These are phyloP conservation scores for Fusarium haematococcum DNA, from an alignment of 2,329 filamentous ascomycete genomes.

Conservation along the genomic window DNA sequence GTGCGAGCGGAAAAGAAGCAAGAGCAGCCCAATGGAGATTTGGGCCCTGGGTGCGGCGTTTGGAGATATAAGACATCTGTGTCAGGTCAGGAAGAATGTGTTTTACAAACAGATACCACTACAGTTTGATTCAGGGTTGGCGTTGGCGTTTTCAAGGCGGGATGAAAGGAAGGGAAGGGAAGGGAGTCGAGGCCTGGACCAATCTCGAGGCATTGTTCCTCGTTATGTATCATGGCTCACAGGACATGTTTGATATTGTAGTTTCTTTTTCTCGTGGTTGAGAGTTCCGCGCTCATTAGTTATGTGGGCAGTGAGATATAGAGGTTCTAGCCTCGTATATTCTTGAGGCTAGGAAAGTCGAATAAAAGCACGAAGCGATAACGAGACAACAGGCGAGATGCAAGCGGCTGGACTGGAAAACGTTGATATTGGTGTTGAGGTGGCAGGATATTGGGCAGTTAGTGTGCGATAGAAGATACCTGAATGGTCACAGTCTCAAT, in stretches of 20 bases:
- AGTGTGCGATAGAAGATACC: background rate
- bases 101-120: conserved; percentile 37
- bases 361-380: background rate
- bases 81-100: conserved; percentile 17
- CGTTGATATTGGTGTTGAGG: background rate
- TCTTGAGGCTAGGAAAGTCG: background rate
- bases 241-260: conserved; percentile 4
- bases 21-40: background rate
- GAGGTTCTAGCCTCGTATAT: background rate
- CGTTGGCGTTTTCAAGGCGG: conserved; percentile 26
- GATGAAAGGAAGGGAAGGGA: background rate
- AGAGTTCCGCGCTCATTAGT: background rate
- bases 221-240: background rate
- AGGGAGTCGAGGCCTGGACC: background rate
- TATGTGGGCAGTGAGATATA: background rate
- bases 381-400: background rate
- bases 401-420: background rate
- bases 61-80: conserved; percentile 18
- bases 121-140: conserved; percentile 9
- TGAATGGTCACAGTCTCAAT: background rate
- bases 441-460: background rate
- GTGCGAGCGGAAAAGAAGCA: background rate
- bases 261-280: background rate
- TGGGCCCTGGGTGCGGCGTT: conserved; percentile 18
- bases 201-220: background rate